Percentiles rank a stretch among this genome's conserved stretches.
These are phyloP conservation scores for Microdochium trichocladiopsis DNA, from an alignment of 2,329 filamentous ascomycete species.

Conservation along the genomic window DNA sequence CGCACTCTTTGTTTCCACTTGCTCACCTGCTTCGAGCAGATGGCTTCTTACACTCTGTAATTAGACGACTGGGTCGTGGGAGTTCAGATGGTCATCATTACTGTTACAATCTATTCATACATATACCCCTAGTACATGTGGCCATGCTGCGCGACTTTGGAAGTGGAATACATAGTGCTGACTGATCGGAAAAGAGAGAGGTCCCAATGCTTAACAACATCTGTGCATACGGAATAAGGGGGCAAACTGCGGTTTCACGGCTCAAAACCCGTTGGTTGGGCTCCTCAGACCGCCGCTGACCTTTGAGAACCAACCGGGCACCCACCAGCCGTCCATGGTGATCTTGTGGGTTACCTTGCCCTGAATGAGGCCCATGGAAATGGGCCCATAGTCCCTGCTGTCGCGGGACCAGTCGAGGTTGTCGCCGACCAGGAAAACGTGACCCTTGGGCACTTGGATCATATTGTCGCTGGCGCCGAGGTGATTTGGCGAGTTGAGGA, in stretches of 20 bases:
- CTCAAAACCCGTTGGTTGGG: background rate
- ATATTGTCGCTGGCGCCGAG: constrained; percentile 28
- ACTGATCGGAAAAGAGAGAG: no score
- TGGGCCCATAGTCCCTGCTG: constrained; percentile 76
- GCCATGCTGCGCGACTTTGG: no score
- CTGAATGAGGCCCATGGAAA: constrained; percentile 77
- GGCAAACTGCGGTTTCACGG: background rate
- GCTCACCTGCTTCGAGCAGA: background rate
- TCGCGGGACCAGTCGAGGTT: constrained; percentile 80
- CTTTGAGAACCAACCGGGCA: constrained; percentile 43
- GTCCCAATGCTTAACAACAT: no score
- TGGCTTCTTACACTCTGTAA: constrained; percentile 2
- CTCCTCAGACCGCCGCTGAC: constrained; percentile 29
- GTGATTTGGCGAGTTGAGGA: constrained; percentile 52
- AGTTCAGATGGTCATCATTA: background rate
- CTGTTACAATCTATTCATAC: background rate
- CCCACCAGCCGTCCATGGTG: constrained; percentile 26
- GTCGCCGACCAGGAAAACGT: constrained; percentile 88
- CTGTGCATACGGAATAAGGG: no score
- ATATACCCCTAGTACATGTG: background rate
- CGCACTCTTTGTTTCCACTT: background rate
- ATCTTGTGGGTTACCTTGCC: constrained; percentile 69
- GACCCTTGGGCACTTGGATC: constrained; percentile 77
- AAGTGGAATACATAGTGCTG: no score
- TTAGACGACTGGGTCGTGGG: constrained; percentile 1